Evolutionary conservation across 2,329 filamentous ascomycete genomes (phyloP), one percentile per base, ranked within the genome.

Genomic region (Hypoxylon rubiginosum): DNA sequence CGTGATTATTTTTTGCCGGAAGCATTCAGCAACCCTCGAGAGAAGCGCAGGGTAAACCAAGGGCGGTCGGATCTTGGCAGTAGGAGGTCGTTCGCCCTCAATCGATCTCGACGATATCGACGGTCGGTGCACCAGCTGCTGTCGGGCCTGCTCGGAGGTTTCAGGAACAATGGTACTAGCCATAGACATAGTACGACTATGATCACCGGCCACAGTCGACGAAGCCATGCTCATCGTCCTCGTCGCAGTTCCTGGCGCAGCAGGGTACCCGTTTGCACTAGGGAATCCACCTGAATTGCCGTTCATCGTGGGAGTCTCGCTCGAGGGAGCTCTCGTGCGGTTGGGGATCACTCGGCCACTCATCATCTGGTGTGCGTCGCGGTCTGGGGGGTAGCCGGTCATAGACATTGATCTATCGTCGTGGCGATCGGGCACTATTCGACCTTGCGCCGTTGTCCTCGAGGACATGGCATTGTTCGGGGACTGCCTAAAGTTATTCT

Each of bases 391-490:
- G 72, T 93, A 92, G 9, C 92, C 93, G 4, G 91, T 96, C 91
- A 99, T 91, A 49, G 95, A 97, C 96, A 98, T 98, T 68, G 96
- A 90, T 62, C 96, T 89, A 79, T 98, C 95, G 74, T 97, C 93
- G 67, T 94, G 92, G 58, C 95, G 90, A 76, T 97, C 94, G 1
- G 96, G 96, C 8, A 99, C 94, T 36, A 96, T 85, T 66, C 96
- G 88, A 32, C 96, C 96, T 78, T 97, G 94, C 8, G 94, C 93
- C 2, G 96, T 99, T 52, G 93, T 97, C 67, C 91, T 87, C 15
- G 73, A 74, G 1, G 93, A 90, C 72, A 89, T 86, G 59, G 86
- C 82, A 71, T 90, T 88, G 75, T 93, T 95, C 30, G 90, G 91
- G 64, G 91, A 89, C 71, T 94, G 91, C 58, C 94, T 90, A 75